Evolutionary conservation across 768 basidiomycete species (phyloP).

Genomic region (Xerocomus potaroensis): DNA sequence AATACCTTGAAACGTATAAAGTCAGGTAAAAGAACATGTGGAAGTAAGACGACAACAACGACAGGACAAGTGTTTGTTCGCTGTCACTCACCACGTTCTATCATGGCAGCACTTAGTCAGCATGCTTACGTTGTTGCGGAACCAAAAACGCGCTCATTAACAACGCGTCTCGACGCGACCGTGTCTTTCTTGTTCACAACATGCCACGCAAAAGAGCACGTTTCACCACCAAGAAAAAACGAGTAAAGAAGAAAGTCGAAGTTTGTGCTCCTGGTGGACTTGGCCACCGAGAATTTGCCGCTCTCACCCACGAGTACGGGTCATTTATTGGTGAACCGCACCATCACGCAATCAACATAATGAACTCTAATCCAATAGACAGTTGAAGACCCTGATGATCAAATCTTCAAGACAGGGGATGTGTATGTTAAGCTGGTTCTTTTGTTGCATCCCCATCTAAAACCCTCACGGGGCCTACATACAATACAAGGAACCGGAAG

Average conservation of each 20-base stretch:
- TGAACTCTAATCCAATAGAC: not conserved
- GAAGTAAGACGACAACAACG: no score
- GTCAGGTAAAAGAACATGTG: slow-evolving; percentile 42
- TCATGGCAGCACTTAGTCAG: slow-evolving; percentile 2
- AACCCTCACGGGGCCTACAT: slow-evolving; percentile 33
- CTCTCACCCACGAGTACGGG: slow-evolving; percentile 1
- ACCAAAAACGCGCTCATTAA: slow-evolving; percentile 24
- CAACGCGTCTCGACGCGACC: slow-evolving; percentile 25
- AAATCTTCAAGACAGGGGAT: slow-evolving; percentile 31
- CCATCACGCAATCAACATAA: not conserved
- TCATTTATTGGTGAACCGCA: slow-evolving; percentile 18
- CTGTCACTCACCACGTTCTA: slow-evolving; percentile 17
- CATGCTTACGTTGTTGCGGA: slow-evolving; percentile 21
- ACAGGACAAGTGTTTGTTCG: no score
- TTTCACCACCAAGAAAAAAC: slow-evolving; percentile 16
- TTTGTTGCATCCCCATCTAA: not conserved
- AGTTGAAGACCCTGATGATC: slow-evolving; percentile 15
- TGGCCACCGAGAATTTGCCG: slow-evolving; percentile 10
- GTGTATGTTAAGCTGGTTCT: slow-evolving; percentile 31
- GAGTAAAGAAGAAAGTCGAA: not conserved
- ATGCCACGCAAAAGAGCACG: slow-evolving; percentile 26
- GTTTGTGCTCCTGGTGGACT: slow-evolving; percentile 3
- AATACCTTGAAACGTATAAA: slow-evolving; percentile 39
- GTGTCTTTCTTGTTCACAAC: slow-evolving; percentile 5
- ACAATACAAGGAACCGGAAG: not conserved